These are phyloP conservation scores for Termitomyces bulborhizus DNA, from an alignment of 768 basidiomycete genomes.

Conservation along the genomic window DNA sequence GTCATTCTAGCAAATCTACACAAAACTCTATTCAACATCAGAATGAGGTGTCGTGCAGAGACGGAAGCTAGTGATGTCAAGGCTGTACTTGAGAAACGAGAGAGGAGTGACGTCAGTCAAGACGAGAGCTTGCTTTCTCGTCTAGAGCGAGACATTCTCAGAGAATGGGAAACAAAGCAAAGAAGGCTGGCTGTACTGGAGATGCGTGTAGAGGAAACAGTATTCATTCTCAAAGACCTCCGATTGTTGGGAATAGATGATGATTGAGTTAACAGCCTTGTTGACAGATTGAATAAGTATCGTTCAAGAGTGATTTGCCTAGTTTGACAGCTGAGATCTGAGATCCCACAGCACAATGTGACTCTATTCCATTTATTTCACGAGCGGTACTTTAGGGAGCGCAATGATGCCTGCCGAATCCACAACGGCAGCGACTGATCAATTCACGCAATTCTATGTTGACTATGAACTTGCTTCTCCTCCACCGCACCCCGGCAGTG, in stretches of 20 bases:
- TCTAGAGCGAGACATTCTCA: constrained; percentile 70
- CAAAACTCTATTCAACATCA: constrained; percentile 87
- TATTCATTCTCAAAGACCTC: constrained; percentile 87
- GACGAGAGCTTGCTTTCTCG: constrained; percentile 63
- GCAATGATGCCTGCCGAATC: not conserved
- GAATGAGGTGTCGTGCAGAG: constrained; percentile 68
- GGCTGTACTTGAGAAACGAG: constrained; percentile 74
- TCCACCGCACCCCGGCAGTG: constrained; percentile 26
- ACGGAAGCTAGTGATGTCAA: constrained; percentile 57
- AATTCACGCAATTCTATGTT: not conserved
- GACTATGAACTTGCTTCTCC: constrained; percentile 9
- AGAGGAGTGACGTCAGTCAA: constrained; percentile 79
- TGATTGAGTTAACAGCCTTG: constrained; percentile 26
- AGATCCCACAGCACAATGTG: not conserved
- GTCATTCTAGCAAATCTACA: constrained; percentile 73
- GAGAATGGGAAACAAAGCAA: constrained; percentile 67
- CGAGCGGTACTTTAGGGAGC: no score
- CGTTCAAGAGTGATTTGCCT: not conserved
- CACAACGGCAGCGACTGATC: not conserved
- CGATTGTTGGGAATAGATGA: constrained; percentile 41
- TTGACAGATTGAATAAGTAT: not conserved
- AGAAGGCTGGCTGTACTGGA: constrained; percentile 76
- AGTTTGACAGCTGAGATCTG: not conserved
- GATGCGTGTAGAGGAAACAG: constrained; percentile 79
- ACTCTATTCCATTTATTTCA: not conserved